Conservation (phyloP, 1,139 yeast genomes). For the Nadsonia commutata region DNA sequence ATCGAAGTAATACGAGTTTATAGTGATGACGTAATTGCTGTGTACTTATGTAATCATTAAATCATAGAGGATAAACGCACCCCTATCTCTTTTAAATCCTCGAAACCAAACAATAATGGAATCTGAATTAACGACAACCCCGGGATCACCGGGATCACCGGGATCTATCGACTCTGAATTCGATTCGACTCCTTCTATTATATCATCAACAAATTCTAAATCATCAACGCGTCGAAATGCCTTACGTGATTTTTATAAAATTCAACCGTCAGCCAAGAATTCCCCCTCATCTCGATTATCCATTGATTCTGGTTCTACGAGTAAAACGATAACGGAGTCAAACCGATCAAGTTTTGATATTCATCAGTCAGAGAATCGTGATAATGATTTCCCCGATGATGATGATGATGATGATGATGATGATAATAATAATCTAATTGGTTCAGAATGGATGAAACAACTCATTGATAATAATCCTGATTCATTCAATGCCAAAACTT, state of each 20-base stretch:
- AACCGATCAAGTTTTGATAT: not conserved
- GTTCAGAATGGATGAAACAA: constrained; percentile 10
- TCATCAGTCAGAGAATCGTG: not conserved
- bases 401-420: constrained; percentile 7
- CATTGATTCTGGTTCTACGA: not conserved
- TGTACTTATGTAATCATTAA: too few relatives aligned
- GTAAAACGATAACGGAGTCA: not conserved
- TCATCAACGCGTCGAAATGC: constrained; percentile 16
- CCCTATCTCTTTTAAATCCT: too few relatives aligned
- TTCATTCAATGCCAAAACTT: constrained; percentile 14
- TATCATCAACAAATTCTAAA: not conserved
- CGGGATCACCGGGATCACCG: too few relatives aligned
- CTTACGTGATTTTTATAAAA: constrained; percentile 27
- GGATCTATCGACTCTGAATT: too few relatives aligned
- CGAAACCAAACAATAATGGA: too few relatives aligned
- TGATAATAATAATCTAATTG: constrained; percentile 6
- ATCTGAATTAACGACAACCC: too few relatives aligned
- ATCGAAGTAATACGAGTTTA: too few relatives aligned
- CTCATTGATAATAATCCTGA: constrained; percentile 14
- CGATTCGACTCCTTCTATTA: not conserved
- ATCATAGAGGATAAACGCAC: too few relatives aligned
- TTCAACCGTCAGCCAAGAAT: constrained; percentile 12
- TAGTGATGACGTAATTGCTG: too few relatives aligned
- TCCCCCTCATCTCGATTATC: not conserved
- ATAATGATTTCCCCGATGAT: constrained; percentile 5